phyloP scores from a whole-genome alignment of 257 asterid species.

The Nicotiana paniculata region DNA sequence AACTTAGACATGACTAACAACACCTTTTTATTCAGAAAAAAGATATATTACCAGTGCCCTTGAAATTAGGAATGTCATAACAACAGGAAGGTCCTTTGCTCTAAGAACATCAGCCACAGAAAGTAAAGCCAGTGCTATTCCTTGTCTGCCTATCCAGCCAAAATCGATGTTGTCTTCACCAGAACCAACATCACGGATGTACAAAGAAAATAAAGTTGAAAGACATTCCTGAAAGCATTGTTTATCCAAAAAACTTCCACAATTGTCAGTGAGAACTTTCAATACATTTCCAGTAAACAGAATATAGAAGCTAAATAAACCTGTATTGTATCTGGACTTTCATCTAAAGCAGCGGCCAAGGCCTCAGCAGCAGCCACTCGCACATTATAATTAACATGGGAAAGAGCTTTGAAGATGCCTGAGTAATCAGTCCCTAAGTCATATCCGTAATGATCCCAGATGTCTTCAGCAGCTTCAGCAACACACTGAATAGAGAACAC shows the following conservation, averaged over 20 bases:
- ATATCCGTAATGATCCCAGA: constrained; percentile 87
- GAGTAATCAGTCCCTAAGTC: constrained; percentile 91
- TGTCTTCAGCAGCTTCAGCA: constrained; percentile 84
- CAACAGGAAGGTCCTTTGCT: constrained; percentile 96
- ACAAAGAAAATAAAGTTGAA: constrained; percentile 74
- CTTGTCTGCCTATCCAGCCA: constrained; percentile 97
- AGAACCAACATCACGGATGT: constrained; percentile 70
- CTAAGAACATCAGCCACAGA: constrained; percentile 89
- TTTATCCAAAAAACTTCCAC: constrained; percentile 11
- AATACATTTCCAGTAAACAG: neutral
- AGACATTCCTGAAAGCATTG: constrained; percentile 67
- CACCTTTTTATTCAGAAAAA: neutral
- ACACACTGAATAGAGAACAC: constrained; percentile 46
- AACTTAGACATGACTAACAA: neutral
- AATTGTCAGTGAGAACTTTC: neutral
- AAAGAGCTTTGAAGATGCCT: constrained; percentile 74
- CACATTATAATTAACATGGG: constrained; percentile 76
- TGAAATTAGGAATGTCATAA: constrained; percentile 91
- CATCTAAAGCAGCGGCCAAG: constrained; percentile 97
- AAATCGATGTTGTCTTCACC: constrained; percentile 50
- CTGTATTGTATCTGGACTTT: constrained; percentile 90
- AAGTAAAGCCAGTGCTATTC: constrained; percentile 78
- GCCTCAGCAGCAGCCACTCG: constrained; percentile 97
- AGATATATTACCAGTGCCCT: constrained; percentile 76
- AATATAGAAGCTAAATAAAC: constrained; percentile 26